phyloP scores from a whole-genome alignment of 129 eudicot genomes.

The Escallonia rubra region DNA sequence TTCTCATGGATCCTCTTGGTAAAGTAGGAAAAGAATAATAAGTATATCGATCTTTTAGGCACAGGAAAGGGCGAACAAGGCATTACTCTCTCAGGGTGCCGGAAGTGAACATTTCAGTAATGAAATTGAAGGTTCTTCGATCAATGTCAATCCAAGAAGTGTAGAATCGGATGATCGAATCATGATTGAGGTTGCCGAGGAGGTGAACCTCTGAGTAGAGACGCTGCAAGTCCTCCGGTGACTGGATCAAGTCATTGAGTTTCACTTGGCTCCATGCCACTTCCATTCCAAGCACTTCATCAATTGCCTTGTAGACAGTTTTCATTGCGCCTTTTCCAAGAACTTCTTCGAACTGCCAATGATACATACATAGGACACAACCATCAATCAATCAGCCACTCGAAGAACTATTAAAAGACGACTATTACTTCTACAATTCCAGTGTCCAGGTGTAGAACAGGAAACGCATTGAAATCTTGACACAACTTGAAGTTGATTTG shows the following conservation, averaged over 20 bases:
- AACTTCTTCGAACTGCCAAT: constrained; percentile 53
- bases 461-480: no score
- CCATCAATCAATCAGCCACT: constrained; percentile 2
- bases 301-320: constrained; percentile 78
- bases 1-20: no score
- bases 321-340: constrained; percentile 90
- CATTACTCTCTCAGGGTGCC: constrained; percentile 88
- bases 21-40: not conserved
- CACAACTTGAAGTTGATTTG: no score
- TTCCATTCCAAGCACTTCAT: constrained; percentile 79
- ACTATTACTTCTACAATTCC: no score
- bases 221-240: constrained; percentile 72
- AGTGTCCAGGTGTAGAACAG: no score
- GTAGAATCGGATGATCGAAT: constrained; percentile 69
- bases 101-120: constrained; percentile 88
- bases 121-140: constrained; percentile 78
- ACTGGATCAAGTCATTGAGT: constrained; percentile 53
- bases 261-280: constrained; percentile 90
- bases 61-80: constrained; percentile 3
- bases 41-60: not conserved
- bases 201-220: constrained; percentile 89
- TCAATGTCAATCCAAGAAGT: constrained; percentile 77
- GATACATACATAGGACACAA: not conserved
- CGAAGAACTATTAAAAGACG: no score
- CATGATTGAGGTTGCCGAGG: constrained; percentile 68